Percentiles rank a stretch among this genome's conserved stretches.
Evolutionary conservation across 2,329 filamentous ascomycete species (phyloP).

Genomic region (Aureobasidium sp.): DNA sequence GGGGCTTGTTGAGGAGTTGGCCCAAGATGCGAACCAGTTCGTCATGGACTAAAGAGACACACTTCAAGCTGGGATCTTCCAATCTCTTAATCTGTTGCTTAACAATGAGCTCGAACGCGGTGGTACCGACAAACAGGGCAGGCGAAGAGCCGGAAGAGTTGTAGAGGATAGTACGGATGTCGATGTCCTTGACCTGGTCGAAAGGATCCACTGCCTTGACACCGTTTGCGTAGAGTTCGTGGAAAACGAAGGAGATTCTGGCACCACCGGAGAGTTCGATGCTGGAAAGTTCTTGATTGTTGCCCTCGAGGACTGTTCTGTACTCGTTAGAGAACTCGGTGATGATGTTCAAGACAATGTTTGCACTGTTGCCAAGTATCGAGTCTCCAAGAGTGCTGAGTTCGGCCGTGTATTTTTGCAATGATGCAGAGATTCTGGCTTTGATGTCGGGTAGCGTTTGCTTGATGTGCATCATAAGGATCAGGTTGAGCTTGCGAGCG

Average conservation of each 20-base stretch:
- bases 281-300: slow-evolving; percentile 92
- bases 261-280: slow-evolving; percentile 92
- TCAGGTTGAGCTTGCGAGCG: slow-evolving; percentile 92
- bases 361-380: slow-evolving; percentile 90
- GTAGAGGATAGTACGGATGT: slow-evolving; percentile 94
- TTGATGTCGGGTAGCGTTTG: slow-evolving; percentile 99
- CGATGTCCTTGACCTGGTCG: slow-evolving; percentile 92
- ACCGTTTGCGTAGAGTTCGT: slow-evolving; percentile 95
- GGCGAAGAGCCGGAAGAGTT: slow-evolving; percentile 99
- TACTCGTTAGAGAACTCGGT: slow-evolving; percentile 98
- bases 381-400: slow-evolving; percentile 80
- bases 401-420: slow-evolving; percentile 85
- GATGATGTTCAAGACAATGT: slow-evolving; percentile 97
- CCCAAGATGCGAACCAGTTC: slow-evolving; percentile 92
- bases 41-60: slow-evolving; percentile 93
- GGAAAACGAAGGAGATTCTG: slow-evolving; percentile 98
- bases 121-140: slow-evolving; percentile 92
- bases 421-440: slow-evolving; percentile 83
- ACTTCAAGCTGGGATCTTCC: slow-evolving; percentile 95
- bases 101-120: slow-evolving; percentile 96
- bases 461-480: slow-evolving; percentile 99
- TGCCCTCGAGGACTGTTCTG: slow-evolving; percentile 89
- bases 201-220: slow-evolving; percentile 97
- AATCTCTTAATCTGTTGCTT: slow-evolving; percentile 97
- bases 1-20: slow-evolving; percentile 77